Evolutionary conservation across 2,329 filamentous ascomycete genomes (phyloP), one percentile per base, ranked within the genome.

Genomic region (Trichoderma cornu-damae): DNA sequence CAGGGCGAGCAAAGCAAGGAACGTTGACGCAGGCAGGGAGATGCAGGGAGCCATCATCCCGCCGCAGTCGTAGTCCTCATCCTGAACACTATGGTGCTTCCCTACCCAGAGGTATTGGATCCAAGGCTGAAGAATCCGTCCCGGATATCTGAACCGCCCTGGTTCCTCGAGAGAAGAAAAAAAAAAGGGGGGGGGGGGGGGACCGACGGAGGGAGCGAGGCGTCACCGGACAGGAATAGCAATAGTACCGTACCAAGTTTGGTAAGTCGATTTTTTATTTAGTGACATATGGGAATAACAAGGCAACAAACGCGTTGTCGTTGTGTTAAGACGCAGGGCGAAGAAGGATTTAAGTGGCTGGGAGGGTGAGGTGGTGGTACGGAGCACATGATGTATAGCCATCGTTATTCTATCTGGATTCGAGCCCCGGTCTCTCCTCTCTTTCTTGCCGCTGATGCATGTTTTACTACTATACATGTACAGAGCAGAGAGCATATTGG

Each of bases 291-390:
- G 40, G 51, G 14, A 53, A 53, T 43, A 53, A 26, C 50, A 35
- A 53, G 37, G 50, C 32, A 26, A 46, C 14, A n/a, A n/a, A n/a
- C 7, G 18, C n/a, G 34, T 51, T 5, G 18, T 37, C 4, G 12
- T 8, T 26, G 40, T 34, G 50, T 43, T 46, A 9, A 9, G 40
- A 47, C 11, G 30, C 42, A 22, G 50, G 50, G 49, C 49, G 49
- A 52, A 40, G 40, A 14, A 53, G 40, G 50, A 53, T 53, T 53
- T 53, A 20, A 34, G 51, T 55, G 51, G 51, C 51, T 38, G 35
- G 32, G 30, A 20, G 16, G 42, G n/a, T n/a, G n/a, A n/a, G n/a
- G n/a, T n/a, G n/a, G n/a, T n/a, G n/a, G n/a, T n/a, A n/a, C n/a
- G n/a, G n/a, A n/a, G n/a, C n/a, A n/a, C n/a, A n/a, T n/a, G n/a